Evolutionary conservation across 345 rosid genomes (phyloP).

Genomic region (Odontarrhena argentea): DNA sequence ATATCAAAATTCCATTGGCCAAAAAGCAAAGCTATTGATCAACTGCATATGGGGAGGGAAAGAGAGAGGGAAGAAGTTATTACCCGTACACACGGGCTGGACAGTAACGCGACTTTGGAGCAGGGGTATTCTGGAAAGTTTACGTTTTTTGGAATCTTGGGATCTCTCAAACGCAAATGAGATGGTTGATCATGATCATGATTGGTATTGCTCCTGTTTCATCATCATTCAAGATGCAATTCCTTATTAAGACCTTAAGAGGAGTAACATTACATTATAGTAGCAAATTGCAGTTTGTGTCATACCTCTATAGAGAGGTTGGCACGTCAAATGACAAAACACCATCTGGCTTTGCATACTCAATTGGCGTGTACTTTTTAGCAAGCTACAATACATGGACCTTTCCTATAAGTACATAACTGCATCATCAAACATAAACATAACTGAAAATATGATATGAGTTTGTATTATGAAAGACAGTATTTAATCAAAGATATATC

Average conservation of each 20-base stretch:
- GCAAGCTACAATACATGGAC: slow-evolving; percentile 77
- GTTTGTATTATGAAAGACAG: neutral
- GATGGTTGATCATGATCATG: slow-evolving; percentile 94
- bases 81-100: slow-evolving; percentile 99
- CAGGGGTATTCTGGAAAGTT: slow-evolving; percentile 80
- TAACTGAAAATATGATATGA: slow-evolving; percentile 4
- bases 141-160: slow-evolving; percentile 62
- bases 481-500: neutral
- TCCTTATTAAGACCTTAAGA: neutral
- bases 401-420: slow-evolving; percentile 81
- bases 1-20: too few relatives aligned
- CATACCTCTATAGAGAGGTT: slow-evolving; percentile 88
- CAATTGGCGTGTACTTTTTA: slow-evolving; percentile 56
- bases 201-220: slow-evolving; percentile 89
- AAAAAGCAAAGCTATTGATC: too few relatives aligned
- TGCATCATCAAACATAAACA: slow-evolving; percentile 42
- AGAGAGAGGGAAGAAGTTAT: slow-evolving; percentile 24
- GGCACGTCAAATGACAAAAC: slow-evolving; percentile 82
- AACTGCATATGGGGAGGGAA: slow-evolving; percentile 11
- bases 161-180: slow-evolving; percentile 77
- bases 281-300: neutral
- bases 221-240: slow-evolving; percentile 20
- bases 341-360: slow-evolving; percentile 89
- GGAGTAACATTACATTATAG: neutral
- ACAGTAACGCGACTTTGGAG: slow-evolving; percentile 88